Evolutionary conservation across 2,329 filamentous ascomycete genomes (phyloP), one percentile per base, ranked within the genome.

Genomic region (Penicillium sp.): DNA sequence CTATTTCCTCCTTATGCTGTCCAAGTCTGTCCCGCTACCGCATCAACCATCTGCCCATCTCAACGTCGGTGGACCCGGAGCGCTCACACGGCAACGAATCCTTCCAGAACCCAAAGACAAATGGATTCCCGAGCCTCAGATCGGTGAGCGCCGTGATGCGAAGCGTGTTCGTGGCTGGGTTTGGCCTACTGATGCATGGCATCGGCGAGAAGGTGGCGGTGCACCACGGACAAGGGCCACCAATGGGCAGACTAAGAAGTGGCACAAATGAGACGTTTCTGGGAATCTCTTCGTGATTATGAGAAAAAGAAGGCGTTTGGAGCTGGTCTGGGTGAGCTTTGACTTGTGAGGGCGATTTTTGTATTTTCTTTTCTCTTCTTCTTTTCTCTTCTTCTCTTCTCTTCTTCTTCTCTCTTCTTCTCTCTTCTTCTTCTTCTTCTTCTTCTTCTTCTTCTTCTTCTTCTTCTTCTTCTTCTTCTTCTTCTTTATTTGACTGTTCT

Each of bases 1-100:
- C 5, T 85, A 82, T 70, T 84, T 82, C 58, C 65, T 85, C 12
- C 77, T 84, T 48, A 83, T 84, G 80, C 75, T 84, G 3, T 80
- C 81, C 25, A 82, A 82, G 62, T 76, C 81, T 46, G 73, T 76
- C 36, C 77, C 80, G 1, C 70, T 85, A 34, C 77, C 77, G 1
- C 73, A 75, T 4, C 80, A 84, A 49, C 67, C 69, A 38, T 73
- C 76, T 11, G 81, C 78, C 64, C 75, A 76, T 55, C 73, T 84
- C 66, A 80, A 84, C 45, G 77, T 83, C 24, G 81, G 81, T 7
- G 78, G 76, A 3, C 78, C 80, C 1, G 77, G 76, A 3, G 76
- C 76, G 0, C 58, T 82, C 47, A 82, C 78, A 3, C 69, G 82
- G 33, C 75, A 80, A 61, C 75, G 77, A 41, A 71, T 77, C 52